Percentiles rank a stretch among this genome's conserved stretches.
phyloP scores from a whole-genome alignment of 2,329 filamentous ascomycete genomes.

The Corniculantispora saksenae region DNA sequence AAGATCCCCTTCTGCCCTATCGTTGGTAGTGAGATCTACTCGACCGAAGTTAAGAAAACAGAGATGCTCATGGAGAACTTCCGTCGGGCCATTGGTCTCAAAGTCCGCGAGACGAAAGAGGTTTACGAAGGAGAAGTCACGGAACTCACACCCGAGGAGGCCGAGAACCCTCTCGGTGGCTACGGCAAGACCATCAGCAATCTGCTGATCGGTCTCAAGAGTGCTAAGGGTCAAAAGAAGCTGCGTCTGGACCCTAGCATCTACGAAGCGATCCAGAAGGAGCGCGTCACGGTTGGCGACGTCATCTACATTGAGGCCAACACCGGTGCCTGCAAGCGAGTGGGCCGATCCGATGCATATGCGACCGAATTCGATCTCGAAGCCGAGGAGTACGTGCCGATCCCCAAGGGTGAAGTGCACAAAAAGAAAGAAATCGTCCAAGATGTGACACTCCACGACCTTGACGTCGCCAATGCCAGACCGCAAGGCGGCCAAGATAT shows the following conservation, averaged over 20 bases:
- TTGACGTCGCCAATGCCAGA: slow-evolving; percentile 92
- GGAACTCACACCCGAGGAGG: slow-evolving; percentile 95
- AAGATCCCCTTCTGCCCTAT: slow-evolving; percentile 99
- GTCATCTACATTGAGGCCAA: slow-evolving; percentile 99
- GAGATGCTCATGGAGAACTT: slow-evolving; percentile 99
- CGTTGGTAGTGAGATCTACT: slow-evolving; percentile 97
- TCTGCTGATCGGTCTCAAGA: slow-evolving; percentile 90
- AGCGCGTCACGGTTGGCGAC: slow-evolving; percentile 92
- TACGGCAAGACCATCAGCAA: slow-evolving; percentile 98
- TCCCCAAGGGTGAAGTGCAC: slow-evolving; percentile 97
- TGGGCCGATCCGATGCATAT: slow-evolving; percentile 93
- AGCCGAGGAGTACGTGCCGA: slow-evolving; percentile 97
- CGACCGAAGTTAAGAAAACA: slow-evolving; percentile 98
- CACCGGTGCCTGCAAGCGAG: slow-evolving; percentile 95
- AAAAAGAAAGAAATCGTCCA: slow-evolving; percentile 99
- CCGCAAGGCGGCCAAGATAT: slow-evolving; percentile 98
- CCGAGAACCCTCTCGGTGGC: slow-evolving; percentile 93
- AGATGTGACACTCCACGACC: slow-evolving; percentile 93
- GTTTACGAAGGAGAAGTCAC: slow-evolving; percentile 99
- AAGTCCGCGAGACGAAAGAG: slow-evolving; percentile 98
- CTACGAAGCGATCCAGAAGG: slow-evolving; percentile 98
- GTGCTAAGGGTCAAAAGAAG: slow-evolving; percentile 96
- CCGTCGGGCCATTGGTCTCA: slow-evolving; percentile 89
- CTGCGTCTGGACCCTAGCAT: slow-evolving; percentile 94
- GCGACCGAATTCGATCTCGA: slow-evolving; percentile 98